Conservation (phyloP, 345 rosid genomes). For the Pistacia atlantica region DNA sequence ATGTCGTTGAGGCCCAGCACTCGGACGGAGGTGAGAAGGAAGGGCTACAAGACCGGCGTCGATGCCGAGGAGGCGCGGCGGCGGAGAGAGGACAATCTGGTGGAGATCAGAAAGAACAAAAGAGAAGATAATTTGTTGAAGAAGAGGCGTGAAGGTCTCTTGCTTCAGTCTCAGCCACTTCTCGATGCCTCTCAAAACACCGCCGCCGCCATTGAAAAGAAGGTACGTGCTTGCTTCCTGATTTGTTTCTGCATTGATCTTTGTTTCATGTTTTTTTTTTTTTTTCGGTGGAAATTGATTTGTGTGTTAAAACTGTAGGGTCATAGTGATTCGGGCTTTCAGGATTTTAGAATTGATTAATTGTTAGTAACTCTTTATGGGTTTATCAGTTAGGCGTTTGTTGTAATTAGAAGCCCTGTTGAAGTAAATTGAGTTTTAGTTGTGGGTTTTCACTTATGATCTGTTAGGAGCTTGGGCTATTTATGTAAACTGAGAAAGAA, state of each 20-base stretch:
- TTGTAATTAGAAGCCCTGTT: background rate
- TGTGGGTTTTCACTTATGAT: conserved; percentile 8
- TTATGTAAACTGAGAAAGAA: no score
- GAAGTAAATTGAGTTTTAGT: background rate
- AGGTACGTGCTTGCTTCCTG: conserved; percentile 36
- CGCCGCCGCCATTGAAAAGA: conserved; percentile 65
- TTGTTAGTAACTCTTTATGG: background rate
- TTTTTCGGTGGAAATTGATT: background rate
- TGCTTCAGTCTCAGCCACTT: conserved; percentile 51
- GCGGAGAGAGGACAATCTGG: conserved; percentile 76
- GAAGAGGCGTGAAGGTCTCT: conserved; percentile 73
- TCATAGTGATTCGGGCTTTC: background rate
- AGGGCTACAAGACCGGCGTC: conserved; percentile 69
- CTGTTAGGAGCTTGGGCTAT: background rate
- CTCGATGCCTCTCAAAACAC: conserved; percentile 49
- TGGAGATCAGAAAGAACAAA: conserved; percentile 77
- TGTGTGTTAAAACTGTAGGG: background rate
- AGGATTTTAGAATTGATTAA: background rate
- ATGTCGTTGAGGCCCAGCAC: conserved; percentile 70
- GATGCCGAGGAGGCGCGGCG: conserved; percentile 80
- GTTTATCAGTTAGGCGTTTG: conserved; percentile 3
- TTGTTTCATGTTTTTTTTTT: background rate
- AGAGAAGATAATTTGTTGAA: conserved; percentile 72
- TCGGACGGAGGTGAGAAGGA: conserved; percentile 68
- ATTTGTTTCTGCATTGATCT: background rate